Base-by-base conservation (phyloP, 257 asterid genomes). In the Solanum verrucosum region DNA sequence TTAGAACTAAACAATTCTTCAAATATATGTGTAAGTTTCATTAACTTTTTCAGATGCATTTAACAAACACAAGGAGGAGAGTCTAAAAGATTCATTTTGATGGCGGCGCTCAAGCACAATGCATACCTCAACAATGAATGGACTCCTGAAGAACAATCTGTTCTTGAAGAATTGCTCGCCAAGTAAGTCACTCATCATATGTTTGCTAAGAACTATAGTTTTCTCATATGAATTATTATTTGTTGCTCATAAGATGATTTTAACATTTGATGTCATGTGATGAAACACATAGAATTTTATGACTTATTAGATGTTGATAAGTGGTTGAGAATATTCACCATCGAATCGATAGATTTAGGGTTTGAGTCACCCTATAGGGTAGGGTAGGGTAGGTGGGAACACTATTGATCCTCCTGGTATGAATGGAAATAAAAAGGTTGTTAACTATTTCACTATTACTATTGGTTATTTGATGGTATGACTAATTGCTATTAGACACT, bases 61-160 rank as follows among this genome's bases (percentile, higher is more conserved):
- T 60, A n/a, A 60, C 3, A 18, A 56, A 56, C 65, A 56, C 65
- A 56, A 56, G 65, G n/a, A 56, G 10, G 65, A 56, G 65, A 56
- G 65, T 56, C 65, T 18, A 18, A 20, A 56, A 56, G 65, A 56
- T 56, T 56, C 65, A 56, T 56, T 56, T 56, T 56, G 31, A 65
- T 65, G 86, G 89, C 92, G 20, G 88, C 92, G 68, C 97, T 96
- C 87, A 93, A 92, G 40, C 96, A 95, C 89, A 91, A 90, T 90
- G 93, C 98, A 5, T 96, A 97, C 16, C 85, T 96, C 25, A 89
- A 95, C 77, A 88, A 89, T 34, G 92, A 91, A 68, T 96, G 99
- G 99, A 90, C 98, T 25, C 70, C 94, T 3, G 98, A 93, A 9
- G 98, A 96, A 89, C 98, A 94, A 87, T 94, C 98, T 9, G 87